These are phyloP conservation scores for Misopates orontium DNA, from an alignment of 257 asterid species.

Conservation along the genomic window DNA sequence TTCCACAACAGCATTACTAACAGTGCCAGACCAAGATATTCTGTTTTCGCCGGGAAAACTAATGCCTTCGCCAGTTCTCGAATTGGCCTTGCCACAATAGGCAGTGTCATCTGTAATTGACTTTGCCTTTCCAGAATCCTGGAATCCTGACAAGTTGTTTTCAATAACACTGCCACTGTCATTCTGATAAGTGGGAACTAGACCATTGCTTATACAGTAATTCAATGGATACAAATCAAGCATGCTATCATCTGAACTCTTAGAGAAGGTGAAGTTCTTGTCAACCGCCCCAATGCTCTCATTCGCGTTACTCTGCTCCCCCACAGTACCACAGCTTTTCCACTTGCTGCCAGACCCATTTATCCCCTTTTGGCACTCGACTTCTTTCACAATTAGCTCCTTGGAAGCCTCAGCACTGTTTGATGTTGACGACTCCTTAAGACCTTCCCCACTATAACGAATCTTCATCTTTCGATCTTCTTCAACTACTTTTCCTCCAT, in stretches of 20 bases:
- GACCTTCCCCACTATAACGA: constrained; percentile 38
- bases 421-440: constrained; percentile 38
- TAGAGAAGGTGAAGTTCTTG: constrained; percentile 54
- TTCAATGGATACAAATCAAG: constrained; percentile 67
- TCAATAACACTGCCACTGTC: constrained; percentile 39
- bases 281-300: constrained; percentile 53
- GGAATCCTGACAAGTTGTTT: constrained; percentile 54
- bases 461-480: constrained; percentile 36
- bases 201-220: constrained; percentile 48
- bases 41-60: constrained; percentile 53
- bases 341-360: constrained; percentile 59
- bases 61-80: constrained; percentile 44
- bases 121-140: constrained; percentile 48
- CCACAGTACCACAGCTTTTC: constrained; percentile 46
- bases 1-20: constrained; percentile 43
- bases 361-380: constrained; percentile 60
- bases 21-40: constrained; percentile 52
- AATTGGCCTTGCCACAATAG: constrained; percentile 41
- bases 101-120: constrained; percentile 41
- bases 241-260: constrained; percentile 54
- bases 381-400: constrained; percentile 91
- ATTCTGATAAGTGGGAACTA: constrained; percentile 44
- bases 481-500: constrained; percentile 40
- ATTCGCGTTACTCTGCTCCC: constrained; percentile 47
- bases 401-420: constrained; percentile 50